Base-by-base conservation (phyloP, 192 early-diverging fungal genomes). In the Phlyctochytrium bullatum region DNA sequence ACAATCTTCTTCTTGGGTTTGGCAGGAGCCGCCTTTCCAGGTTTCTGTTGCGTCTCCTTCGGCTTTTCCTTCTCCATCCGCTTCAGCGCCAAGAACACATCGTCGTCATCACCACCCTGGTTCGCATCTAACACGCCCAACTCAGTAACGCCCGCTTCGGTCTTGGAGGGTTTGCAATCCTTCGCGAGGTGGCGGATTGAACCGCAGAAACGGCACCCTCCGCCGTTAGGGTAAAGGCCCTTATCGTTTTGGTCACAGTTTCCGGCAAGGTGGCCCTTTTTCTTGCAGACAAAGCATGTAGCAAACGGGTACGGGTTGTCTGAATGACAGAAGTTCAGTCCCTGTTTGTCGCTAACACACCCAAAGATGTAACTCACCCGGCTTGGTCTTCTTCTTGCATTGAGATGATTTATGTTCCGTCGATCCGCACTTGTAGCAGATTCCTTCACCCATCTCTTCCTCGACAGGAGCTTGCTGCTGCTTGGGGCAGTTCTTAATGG, bases 51-150 rank as follows among this genome's bases (percentile, higher is more conserved):
- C n/a, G n/a, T n/a, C n/a, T 86, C 82, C 6, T 47, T 20, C 40
- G 6, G 40, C 10, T 47, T 47, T 14, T 47, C 40, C 36, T 73
- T 69, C 28, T 80, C 65, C 67, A 83, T 69, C 70, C 82, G 86
- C 34, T 83, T 76, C 66, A 91, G 81, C 63, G 86, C 87, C 63
- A 88, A 80, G 74, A 90, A 91, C 70, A 88, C 90, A 61, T 96
- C 93, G 77, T 98, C 95, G 71, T 98, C 95, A 77, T 98, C 95
- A 50, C 90, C 93, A 52, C 93, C 92, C 74, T 97, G 93, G n/a
- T 78, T 73, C 20, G 85, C 68, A 58, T 92, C 86, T 52, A 95
- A 87, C 63, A 81, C 92, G 34, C 95, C 93, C 52, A 97, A 67
- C 3, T 71, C 69, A 1, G 80, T 76, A 0, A 76, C 77, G 0